Conservation (phyloP, 768 basidiomycete genomes). For the Pseudohyphozyma bogoriensis region DNA sequence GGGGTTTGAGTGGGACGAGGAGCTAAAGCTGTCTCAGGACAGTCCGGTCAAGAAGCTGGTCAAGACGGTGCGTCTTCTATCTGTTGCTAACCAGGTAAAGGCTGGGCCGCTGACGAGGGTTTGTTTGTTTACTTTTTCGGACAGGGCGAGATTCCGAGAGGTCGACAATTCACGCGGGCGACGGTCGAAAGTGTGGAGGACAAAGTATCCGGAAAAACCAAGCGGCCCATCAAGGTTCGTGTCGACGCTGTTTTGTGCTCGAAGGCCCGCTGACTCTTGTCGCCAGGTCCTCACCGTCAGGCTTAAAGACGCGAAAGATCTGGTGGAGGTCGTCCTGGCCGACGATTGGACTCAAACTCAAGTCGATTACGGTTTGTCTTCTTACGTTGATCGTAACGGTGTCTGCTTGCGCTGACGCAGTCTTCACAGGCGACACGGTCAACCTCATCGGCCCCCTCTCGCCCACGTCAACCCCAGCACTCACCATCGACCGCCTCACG, state of each 20-base stretch:
- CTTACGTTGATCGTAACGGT: too few species aligned
- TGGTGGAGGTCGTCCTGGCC: slow-evolving; percentile 50
- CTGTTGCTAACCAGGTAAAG: not conserved
- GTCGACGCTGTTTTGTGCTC: not conserved
- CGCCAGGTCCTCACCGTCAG: slow-evolving; percentile 49
- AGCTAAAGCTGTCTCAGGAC: slow-evolving; percentile 33
- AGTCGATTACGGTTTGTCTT: slow-evolving; percentile 48
- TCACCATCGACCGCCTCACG: slow-evolving; percentile 1
- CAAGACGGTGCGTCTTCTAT: too few species aligned
- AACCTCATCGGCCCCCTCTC: slow-evolving; percentile 57
- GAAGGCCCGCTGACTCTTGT: not conserved
- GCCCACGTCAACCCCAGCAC: slow-evolving; percentile 40
- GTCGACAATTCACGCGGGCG: slow-evolving; percentile 50
- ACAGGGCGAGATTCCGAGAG: slow-evolving; percentile 5
- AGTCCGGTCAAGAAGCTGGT: not conserved
- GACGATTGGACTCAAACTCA: slow-evolving; percentile 70
- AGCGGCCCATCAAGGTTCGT: slow-evolving; percentile 2
- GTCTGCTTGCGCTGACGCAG: not conserved
- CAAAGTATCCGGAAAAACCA: not conserved
- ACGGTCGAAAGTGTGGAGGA: slow-evolving; percentile 46
- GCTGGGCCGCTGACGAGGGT: not conserved
- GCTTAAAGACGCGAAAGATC: slow-evolving; percentile 36
- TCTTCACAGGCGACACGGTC: slow-evolving; percentile 58
- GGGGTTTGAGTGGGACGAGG: slow-evolving; percentile 62
- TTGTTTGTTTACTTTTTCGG: not conserved